Evolutionary conservation across 306 rosid species (phyloP), one percentile per base, ranked within the genome.

Genomic region (Cucurbita maxima): DNA sequence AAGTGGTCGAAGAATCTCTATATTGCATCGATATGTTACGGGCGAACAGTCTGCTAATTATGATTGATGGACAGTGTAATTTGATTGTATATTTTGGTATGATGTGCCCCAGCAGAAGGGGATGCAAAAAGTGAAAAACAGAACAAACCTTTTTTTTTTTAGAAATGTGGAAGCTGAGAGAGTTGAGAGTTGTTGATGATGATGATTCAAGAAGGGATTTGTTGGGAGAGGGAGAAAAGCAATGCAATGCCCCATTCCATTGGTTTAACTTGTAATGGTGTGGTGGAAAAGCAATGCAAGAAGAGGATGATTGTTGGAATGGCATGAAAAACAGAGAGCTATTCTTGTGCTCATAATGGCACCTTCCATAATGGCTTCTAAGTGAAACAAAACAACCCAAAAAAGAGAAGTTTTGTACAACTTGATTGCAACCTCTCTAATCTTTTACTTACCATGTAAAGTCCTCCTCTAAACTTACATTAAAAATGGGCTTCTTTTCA

Each of bases 1-100:
- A 92, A 92, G 70, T 92, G 97, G 97, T 76, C 95, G 69, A 92
- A 89, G 77, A 92, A 92, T 85, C 96, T 92, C 78, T 92, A 92
- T 67, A 92, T 92, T 78, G 96, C 97, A 43, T 89, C 94, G 11
- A 92, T 92, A 79, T 92, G 97, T 76, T 85, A 89, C 38, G 97
- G 97, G 68, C 83, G 97, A 80, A 92, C 96, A 2, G 97, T 92
- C 72, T 89, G 97, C 85, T 92, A 86, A 83, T 66, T 66, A 66
- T 66, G 16, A 66, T 81, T 81, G 43, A 73, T 70, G 74, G 59
- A 70, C 74, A 50, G 59, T 70, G 59, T 70, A 70, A 44, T 66
- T 34, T 50, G 79, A n/a, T 75, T 79, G 79, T 83, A 79, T 51
- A 70, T 76, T 68, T 45, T 59, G 72, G 82, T 79, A 71, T 30